These are phyloP conservation scores for Nakazawaea ishiwadae DNA, from an alignment of 805 yeast genomes.

Conservation along the genomic window DNA sequence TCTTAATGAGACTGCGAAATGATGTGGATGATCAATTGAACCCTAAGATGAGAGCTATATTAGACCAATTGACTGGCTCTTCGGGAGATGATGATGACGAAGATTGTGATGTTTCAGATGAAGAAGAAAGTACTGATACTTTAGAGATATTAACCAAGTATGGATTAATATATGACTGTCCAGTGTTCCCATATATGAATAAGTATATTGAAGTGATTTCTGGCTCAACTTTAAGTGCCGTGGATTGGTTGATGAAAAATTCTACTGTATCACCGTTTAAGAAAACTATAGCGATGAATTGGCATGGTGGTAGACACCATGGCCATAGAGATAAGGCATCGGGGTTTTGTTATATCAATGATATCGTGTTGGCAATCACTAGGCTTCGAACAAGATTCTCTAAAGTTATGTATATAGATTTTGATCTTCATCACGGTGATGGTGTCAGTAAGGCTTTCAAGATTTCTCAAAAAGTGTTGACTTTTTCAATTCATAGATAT, in stretches of 20 bases:
- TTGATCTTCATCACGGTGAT: constrained; percentile 79
- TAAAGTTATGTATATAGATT: constrained; percentile 56
- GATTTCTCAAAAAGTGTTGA: constrained; percentile 48
- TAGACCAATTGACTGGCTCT: too few species aligned
- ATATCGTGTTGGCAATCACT: constrained; percentile 54
- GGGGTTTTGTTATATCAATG: constrained; percentile 75
- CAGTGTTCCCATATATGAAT: constrained; percentile 48
- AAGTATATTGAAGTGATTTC: constrained; percentile 46
- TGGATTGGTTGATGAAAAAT: constrained; percentile 27
- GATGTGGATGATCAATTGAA: constrained; percentile 14
- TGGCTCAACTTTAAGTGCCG: constrained; percentile 54
- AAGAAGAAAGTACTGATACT: constrained; percentile 10
- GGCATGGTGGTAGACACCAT: constrained; percentile 83
- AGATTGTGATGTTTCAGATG: constrained; percentile 7
- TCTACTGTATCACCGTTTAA: neutral
- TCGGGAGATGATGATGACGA: constrained; percentile 16
- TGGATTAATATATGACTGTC: constrained; percentile 63
- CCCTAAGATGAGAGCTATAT: too few species aligned
- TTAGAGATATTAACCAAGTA: constrained; percentile 23
- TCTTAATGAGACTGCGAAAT: constrained; percentile 28
- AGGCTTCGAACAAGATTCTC: constrained; percentile 41
- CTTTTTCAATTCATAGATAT: constrained; percentile 58
- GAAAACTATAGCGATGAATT: constrained; percentile 47
- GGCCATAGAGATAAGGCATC: constrained; percentile 48
- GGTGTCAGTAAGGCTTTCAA: constrained; percentile 69